Evolutionary conservation across 441 rosid genomes (phyloP).

Genomic region (Eruca vesicaria): DNA sequence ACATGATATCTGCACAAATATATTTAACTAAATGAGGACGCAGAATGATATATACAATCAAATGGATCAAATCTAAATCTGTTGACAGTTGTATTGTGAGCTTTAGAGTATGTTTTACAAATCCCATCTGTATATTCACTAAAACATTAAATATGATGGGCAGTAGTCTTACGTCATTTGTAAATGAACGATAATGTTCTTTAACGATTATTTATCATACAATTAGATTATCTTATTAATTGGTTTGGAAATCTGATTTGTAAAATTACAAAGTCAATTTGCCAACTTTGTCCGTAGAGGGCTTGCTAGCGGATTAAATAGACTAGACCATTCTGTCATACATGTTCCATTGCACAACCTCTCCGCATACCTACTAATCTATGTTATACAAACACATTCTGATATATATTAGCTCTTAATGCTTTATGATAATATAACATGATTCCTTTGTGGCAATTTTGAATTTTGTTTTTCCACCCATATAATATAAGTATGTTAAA

Average conservation of each 20-base stretch:
- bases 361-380: constrained; percentile 20
- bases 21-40: background rate
- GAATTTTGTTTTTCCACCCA: background rate
- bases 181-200: constrained; percentile 22
- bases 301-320: constrained; percentile 5
- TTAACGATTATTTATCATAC: constrained; percentile 13
- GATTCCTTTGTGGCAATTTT: background rate
- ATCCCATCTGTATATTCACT: constrained; percentile 25
- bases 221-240: background rate
- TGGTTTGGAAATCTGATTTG: constrained; percentile 19
- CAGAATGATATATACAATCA: background rate
- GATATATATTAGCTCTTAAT: too few species aligned
- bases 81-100: constrained; percentile 29
- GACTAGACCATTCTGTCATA: constrained; percentile 30
- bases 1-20: background rate
- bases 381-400: background rate
- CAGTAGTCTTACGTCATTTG: constrained; percentile 25
- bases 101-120: constrained; percentile 26
- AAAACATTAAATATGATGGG: constrained; percentile 13
- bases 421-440: background rate
- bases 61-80: constrained; percentile 18
- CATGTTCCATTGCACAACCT: constrained; percentile 28
- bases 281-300: constrained; percentile 22
- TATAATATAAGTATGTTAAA: background rate
- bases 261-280: constrained; percentile 23